These are phyloP conservation scores for Boehmeria nivea DNA, from an alignment of 306 rosid species.

Conservation along the genomic window DNA sequence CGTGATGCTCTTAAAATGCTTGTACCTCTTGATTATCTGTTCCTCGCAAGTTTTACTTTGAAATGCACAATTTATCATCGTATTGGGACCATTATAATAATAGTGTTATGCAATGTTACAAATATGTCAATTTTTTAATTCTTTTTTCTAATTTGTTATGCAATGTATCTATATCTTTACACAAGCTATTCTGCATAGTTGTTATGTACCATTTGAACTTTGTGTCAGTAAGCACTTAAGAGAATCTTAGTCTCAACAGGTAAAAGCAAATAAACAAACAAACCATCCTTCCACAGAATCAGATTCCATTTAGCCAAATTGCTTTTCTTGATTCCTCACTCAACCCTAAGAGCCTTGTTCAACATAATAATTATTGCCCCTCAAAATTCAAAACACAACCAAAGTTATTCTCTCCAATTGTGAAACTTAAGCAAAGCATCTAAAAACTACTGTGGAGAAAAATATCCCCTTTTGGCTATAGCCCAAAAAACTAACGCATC, in stretches of 20 bases:
- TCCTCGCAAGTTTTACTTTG: too few species aligned
- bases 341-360: constrained; percentile 1
- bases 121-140: too few species aligned
- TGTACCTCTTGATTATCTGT: neutral
- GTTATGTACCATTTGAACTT: neutral
- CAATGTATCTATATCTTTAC: too few species aligned
- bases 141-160: too few species aligned
- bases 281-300: constrained; percentile 22
- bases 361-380: constrained; percentile 15
- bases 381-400: constrained; percentile 8
- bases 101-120: too few species aligned
- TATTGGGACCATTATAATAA: too few species aligned
- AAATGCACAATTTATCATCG: too few species aligned
- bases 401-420: constrained; percentile 28
- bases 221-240: neutral
- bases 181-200: neutral
- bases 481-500: neutral
- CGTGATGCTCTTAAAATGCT: constrained; percentile 10
- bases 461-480: constrained; percentile 5
- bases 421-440: constrained; percentile 40
- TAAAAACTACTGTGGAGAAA: constrained; percentile 1
- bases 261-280: constrained; percentile 8
- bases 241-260: constrained; percentile 1
- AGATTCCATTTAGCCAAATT: constrained; percentile 29
- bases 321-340: constrained; percentile 12